These are phyloP conservation scores for Ceratobasidium papillatum DNA, from an alignment of 1,284 basidiomycete species.

Conservation along the genomic window DNA sequence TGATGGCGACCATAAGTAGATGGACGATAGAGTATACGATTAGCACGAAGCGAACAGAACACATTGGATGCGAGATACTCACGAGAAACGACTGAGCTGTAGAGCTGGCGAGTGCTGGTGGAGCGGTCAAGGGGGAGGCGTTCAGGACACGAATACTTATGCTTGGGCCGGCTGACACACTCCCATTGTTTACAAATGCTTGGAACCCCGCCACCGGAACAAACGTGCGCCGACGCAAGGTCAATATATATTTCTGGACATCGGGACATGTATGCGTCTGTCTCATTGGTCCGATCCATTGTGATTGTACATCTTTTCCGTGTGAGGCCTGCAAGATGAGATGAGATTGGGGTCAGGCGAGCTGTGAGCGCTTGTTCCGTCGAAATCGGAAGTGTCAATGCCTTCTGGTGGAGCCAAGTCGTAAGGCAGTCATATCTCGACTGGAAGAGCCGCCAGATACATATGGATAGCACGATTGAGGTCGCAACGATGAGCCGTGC, in stretches of 20 bases:
- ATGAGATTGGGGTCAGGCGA: background rate
- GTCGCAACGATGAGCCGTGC: background rate
- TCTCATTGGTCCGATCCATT: background rate
- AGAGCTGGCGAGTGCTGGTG: conserved; percentile 5
- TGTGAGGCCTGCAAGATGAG: background rate
- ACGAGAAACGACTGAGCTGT: conserved; percentile 16
- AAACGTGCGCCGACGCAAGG: conserved; percentile 1
- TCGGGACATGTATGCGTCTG: background rate
- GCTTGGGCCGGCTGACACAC: background rate
- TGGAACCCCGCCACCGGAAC: conserved; percentile 15
- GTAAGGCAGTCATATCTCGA: background rate
- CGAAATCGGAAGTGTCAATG: background rate
- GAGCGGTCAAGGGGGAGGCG: conserved; percentile 21
- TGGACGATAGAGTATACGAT: background rate
- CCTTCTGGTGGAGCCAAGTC: background rate
- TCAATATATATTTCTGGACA: background rate
- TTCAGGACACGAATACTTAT: conserved; percentile 25
- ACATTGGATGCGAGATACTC: background rate
- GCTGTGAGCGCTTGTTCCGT: background rate
- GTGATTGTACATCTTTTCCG: background rate
- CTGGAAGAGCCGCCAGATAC: background rate
- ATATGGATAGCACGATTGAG: background rate
- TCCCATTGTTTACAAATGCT: background rate
- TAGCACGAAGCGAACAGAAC: conserved; percentile 3
- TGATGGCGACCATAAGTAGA: conserved; percentile 25